Evolutionary conservation across 139 green algal species (phyloP).

Genomic region (Coelastrella sp.): DNA sequence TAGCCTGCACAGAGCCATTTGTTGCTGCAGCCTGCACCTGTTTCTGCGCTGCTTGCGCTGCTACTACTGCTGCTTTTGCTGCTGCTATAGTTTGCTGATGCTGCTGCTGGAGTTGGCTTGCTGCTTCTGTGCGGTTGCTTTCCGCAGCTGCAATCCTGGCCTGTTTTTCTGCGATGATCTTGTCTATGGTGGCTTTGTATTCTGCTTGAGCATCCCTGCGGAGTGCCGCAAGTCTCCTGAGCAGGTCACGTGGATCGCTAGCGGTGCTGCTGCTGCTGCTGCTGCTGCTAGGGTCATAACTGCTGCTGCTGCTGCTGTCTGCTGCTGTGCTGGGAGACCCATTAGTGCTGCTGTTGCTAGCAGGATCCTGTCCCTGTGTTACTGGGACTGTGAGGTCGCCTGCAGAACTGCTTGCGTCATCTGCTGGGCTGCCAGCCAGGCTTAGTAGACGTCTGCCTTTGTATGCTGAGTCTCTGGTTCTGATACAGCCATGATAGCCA

Average conservation of each 20-base stretch:
- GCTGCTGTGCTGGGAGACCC: no score
- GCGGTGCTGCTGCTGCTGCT: no score
- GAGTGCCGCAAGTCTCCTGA: not conserved
- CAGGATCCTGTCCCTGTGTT: no score
- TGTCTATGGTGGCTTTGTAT: not conserved
- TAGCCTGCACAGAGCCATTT: not conserved
- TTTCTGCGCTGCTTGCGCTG: not conserved
- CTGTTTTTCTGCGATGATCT: not conserved
- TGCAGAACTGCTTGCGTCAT: no score
- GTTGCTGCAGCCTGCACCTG: not conserved
- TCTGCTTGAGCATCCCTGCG: not conserved
- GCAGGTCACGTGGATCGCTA: no score
- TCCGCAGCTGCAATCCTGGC: not conserved
- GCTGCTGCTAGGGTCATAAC: not conserved
- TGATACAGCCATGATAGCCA: slow-evolving; percentile 1
- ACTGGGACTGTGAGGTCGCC: no score
- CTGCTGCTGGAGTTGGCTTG: not conserved
- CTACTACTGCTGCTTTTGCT: not conserved
- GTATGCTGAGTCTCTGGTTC: not conserved
- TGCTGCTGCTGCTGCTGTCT: slow-evolving; percentile 12
- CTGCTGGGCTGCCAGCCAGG: not conserved
- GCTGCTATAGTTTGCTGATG: not conserved
- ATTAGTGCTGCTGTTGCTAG: no score
- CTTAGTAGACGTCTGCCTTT: not conserved
- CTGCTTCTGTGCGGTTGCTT: not conserved